Evolutionary conservation across 2,329 filamentous ascomycete genomes (phyloP).

Genomic region (Colletotrichum liriopes): DNA sequence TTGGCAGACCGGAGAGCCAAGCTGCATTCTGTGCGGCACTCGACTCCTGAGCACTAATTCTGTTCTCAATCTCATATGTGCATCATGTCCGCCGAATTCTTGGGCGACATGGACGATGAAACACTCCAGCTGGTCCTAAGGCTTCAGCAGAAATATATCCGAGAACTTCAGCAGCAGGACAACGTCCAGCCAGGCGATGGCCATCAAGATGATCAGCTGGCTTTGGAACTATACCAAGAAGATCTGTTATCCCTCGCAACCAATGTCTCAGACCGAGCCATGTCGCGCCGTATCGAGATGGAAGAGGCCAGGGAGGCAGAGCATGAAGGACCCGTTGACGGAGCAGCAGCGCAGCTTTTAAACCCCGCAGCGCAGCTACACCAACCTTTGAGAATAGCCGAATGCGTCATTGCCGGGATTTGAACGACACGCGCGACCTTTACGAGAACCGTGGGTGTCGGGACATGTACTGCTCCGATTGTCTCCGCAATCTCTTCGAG

Average conservation of each 20-base stretch:
- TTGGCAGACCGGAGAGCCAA: background rate
- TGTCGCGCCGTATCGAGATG: background rate
- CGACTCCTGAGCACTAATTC: background rate
- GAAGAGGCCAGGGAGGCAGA: background rate
- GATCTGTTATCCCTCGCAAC: background rate
- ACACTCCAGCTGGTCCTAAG: background rate
- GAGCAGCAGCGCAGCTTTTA: background rate
- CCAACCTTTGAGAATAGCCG: background rate
- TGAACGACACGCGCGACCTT: background rate
- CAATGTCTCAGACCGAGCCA: background rate
- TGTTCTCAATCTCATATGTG: background rate
- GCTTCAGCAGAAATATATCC: background rate
- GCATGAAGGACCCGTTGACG: background rate
- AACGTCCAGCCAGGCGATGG: background rate
- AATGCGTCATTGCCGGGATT: background rate
- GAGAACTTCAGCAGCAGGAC: too few species aligned
- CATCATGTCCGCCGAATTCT: background rate
- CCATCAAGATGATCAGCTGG: background rate
- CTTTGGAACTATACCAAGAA: background rate
- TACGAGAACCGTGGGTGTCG: background rate
- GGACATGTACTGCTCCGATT: slow-evolving; percentile 66
- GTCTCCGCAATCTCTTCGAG: slow-evolving; percentile 62
- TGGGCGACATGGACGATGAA: background rate
- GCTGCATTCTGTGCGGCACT: background rate
- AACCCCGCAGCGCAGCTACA: background rate